Conservation (phyloP, 129 eudicot genomes). For the Scalesia atractyloides region DNA sequence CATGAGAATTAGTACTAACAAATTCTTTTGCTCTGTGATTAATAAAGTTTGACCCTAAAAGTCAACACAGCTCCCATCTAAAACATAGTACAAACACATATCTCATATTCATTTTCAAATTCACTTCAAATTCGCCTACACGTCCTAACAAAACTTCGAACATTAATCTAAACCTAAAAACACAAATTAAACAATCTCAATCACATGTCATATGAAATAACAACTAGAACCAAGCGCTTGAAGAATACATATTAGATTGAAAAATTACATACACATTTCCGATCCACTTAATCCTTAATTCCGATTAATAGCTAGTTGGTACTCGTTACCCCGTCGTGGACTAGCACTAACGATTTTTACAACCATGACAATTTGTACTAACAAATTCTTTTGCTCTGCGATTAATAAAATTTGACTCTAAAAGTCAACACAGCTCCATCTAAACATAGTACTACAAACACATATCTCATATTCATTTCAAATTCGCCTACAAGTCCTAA, state of each 20-base stretch:
- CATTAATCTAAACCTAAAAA: neutral
- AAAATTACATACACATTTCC: too few relatives aligned
- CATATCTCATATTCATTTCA: neutral
- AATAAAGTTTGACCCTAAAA: neutral
- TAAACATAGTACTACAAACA: conserved; percentile 5
- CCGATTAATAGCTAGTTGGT: too few relatives aligned
- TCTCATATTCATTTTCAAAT: neutral
- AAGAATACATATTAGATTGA: too few relatives aligned
- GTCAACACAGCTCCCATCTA: neutral
- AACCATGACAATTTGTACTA: neutral
- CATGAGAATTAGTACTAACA: neutral
- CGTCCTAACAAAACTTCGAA: neutral
- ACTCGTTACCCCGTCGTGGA: too few relatives aligned
- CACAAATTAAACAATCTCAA: neutral
- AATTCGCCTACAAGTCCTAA: too few relatives aligned
- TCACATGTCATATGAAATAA: neutral
- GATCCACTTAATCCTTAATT: too few relatives aligned
- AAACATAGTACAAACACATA: neutral
- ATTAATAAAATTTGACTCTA: neutral
- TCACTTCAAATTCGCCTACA: neutral
- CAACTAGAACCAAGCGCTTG: neutral
- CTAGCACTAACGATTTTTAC: too few relatives aligned
- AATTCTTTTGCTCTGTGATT: neutral
- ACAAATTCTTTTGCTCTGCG: too few relatives aligned
- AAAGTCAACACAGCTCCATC: neutral